Conservation (phyloP, 2,329 filamentous ascomycete genomes). For the Aspergillus ochraceus region DNA sequence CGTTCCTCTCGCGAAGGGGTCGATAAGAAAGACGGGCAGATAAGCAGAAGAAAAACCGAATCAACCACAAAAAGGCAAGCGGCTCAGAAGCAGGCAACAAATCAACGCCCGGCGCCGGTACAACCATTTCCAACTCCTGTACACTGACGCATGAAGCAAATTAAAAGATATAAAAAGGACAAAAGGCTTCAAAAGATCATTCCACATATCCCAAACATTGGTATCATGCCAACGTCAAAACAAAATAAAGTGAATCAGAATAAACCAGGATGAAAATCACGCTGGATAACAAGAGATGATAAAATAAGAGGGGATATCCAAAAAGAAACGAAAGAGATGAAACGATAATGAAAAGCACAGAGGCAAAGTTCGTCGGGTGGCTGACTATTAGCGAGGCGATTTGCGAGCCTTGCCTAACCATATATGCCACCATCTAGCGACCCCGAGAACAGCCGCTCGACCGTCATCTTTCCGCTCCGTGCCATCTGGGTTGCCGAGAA, state of each 20-base stretch:
- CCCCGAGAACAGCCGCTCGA: slow-evolving; percentile 57
- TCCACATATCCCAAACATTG: slow-evolving; percentile 27
- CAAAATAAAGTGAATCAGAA: slow-evolving; percentile 9
- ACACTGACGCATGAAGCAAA: slow-evolving; percentile 4
- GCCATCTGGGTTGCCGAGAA: slow-evolving; percentile 63
- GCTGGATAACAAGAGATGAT: slow-evolving; percentile 3
- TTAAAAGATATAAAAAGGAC: slow-evolving; percentile 8
- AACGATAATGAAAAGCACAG: background rate
- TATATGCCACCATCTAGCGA: slow-evolving; percentile 61
- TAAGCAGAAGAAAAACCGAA: background rate
- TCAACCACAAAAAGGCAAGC: background rate
- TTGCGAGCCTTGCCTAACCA: slow-evolving; percentile 49
- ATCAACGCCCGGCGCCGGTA: slow-evolving; percentile 7
- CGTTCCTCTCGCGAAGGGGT: background rate
- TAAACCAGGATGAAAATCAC: slow-evolving; percentile 3
- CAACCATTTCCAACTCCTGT: slow-evolving; percentile 8
- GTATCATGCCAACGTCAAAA: slow-evolving; percentile 27
- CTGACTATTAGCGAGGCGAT: slow-evolving; percentile 10
- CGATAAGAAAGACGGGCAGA: background rate
- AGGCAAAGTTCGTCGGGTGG: background rate
- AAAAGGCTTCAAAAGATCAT: slow-evolving; percentile 16
- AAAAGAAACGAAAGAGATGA: background rate
- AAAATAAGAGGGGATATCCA: background rate
- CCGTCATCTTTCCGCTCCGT: slow-evolving; percentile 62
- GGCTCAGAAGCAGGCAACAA: background rate